A percentile compares a stretch with the other conserved stretches of the same genome.
phyloP scores from a whole-genome alignment of 2,329 filamentous ascomycete species.

The Aureobasidium leucospermi region DNA sequence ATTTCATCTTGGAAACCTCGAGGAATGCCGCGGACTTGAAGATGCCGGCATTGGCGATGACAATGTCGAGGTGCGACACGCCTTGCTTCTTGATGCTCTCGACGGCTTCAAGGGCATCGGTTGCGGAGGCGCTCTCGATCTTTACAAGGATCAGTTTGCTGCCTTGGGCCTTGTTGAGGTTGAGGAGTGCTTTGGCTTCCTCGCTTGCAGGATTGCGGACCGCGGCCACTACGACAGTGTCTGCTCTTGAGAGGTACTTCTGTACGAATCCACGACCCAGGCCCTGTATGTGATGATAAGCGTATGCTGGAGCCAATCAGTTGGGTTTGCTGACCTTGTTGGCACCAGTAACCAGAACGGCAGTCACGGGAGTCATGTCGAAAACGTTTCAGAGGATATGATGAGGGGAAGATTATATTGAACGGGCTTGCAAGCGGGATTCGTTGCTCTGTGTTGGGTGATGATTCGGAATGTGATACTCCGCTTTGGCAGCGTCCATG shows the following conservation, averaged over 20 bases:
- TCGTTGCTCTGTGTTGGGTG: too few species aligned
- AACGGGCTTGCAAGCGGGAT: too few species aligned
- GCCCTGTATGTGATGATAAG: neutral
- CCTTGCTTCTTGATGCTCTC: conserved; percentile 18
- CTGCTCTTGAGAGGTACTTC: conserved; percentile 7
- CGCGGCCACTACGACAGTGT: conserved; percentile 17
- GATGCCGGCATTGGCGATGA: conserved; percentile 16
- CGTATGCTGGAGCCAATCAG: too few species aligned
- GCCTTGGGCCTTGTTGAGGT: conserved; percentile 6
- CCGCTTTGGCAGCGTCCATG: too few species aligned
- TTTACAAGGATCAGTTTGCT: conserved; percentile 15
- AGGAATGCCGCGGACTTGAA: neutral
- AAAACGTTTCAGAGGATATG: too few species aligned
- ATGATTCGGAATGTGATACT: too few species aligned
- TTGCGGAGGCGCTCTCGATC: conserved; percentile 14
- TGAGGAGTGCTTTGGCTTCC: neutral
- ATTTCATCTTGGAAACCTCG: neutral
- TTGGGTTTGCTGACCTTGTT: too few species aligned
- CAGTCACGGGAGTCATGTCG: too few species aligned
- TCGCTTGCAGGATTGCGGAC: conserved; percentile 10
- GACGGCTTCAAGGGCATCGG: conserved; percentile 10
- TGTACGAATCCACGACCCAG: neutral
- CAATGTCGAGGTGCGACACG: conserved; percentile 15
- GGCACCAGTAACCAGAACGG: too few species aligned
- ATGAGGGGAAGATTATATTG: too few species aligned